Evolutionary conservation across 2,329 filamentous ascomycete species (phyloP), one percentile per base, ranked within the genome.

Genomic region (Thermothelomyces thermophilus): DNA sequence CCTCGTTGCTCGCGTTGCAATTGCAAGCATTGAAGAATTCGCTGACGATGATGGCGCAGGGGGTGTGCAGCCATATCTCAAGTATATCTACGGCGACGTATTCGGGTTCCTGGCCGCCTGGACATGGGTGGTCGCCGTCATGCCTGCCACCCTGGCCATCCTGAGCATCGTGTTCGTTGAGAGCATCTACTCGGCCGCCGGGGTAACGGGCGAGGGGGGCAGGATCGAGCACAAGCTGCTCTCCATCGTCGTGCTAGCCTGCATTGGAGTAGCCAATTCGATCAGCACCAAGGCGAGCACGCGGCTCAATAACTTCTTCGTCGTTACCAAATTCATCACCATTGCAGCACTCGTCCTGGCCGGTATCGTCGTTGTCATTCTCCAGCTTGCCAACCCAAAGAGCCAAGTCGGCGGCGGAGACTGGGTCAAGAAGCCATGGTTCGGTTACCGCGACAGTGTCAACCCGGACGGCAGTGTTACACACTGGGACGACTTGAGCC

Each of bases 81-180:
- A 74, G 56, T 74, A 80, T 61, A 75, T 83, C 30, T 84, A 74
- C 53, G 80, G 80, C 26, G 78, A 83, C 43, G 65, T 77, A 2
- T 73, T 75, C 42, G 80, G 79, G n/a, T 84, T 83, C 57, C 62
- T 83, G 5, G 78, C 79, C 5, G 79, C 79, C 0, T 84, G 80
- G 80, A 79, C 80, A 0, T 84, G 80, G 76, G 75, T 84, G 47
- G 72, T 83, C 5, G 78, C 76, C 17, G 75, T 83, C 20, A 84
- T 83, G 73, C 81, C 81, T 0, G 79, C 79, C 0, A 82, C 80
- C 0, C 71, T 83, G 52, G 80, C 80, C 9, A 84, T 84, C 41
- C 70, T 83, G 24, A 76, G 75, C 59, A 82, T 84, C 54, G 79
- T 83, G 20, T 83, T 84, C 55, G 73, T 82, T 50, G 73, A 80